A percentile compares a stretch with the other conserved stretches of the same genome.
These are phyloP conservation scores for Ogataea nonfermentans DNA, from an alignment of 805 yeast species.

Conservation along the genomic window DNA sequence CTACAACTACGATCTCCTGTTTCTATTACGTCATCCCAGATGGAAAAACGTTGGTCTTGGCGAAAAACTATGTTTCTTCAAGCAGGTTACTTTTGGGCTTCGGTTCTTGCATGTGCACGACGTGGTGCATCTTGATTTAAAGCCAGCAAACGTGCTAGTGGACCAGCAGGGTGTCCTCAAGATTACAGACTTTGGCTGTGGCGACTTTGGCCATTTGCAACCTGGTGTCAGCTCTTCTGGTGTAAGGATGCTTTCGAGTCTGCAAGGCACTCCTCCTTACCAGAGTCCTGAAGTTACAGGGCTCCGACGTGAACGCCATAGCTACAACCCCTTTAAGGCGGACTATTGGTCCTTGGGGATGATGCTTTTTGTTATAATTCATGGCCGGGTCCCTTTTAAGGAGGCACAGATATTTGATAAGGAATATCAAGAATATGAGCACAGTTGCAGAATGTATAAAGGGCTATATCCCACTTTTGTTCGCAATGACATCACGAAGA, in stretches of 20 bases:
- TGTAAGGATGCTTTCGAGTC: slow-evolving; percentile 37
- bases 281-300: slow-evolving; percentile 74
- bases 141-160: slow-evolving; percentile 71
- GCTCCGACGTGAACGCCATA: slow-evolving; percentile 21
- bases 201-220: slow-evolving; percentile 57
- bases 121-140: slow-evolving; percentile 69
- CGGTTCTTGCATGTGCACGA: slow-evolving; percentile 63
- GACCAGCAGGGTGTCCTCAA: slow-evolving; percentile 60
- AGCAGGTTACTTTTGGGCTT: slow-evolving; percentile 63
- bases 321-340: slow-evolving; percentile 57
- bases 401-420: slow-evolving; percentile 46
- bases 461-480: slow-evolving; percentile 46
- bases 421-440: slow-evolving; percentile 54
- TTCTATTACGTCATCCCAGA: slow-evolving; percentile 50
- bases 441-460: slow-evolving; percentile 28
- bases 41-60: slow-evolving; percentile 51
- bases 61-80: slow-evolving; percentile 66
- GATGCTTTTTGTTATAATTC: slow-evolving; percentile 57
- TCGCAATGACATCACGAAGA: slow-evolving; percentile 54
- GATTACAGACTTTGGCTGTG: slow-evolving; percentile 75
- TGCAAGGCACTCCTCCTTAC: slow-evolving; percentile 80
- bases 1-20: slow-evolving; percentile 62
- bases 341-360: slow-evolving; percentile 77
- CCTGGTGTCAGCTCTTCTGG: slow-evolving; percentile 49
- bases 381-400: slow-evolving; percentile 59